Evolutionary conservation across 306 rosid genomes (phyloP).

Genomic region (Potentilla sterilis): DNA sequence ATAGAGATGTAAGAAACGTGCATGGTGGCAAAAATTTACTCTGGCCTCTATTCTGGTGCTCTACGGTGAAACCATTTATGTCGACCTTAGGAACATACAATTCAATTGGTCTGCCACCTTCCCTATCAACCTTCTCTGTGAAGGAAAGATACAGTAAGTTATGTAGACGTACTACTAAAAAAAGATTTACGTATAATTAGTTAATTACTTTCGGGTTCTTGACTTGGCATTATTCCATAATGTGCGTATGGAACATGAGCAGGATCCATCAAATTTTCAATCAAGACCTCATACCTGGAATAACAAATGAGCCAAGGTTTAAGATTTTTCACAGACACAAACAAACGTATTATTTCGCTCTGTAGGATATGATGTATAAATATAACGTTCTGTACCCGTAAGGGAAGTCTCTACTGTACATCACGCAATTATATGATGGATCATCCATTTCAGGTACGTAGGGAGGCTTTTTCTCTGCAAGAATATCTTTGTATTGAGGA

Average conservation of each 20-base stretch:
- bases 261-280: constrained; percentile 93
- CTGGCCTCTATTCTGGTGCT: constrained; percentile 39
- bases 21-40: constrained; percentile 62
- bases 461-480: background rate
- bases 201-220: background rate
- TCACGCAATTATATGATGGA: constrained; percentile 50
- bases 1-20: constrained; percentile 47
- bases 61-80: constrained; percentile 55
- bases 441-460: constrained; percentile 60
- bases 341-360: too few relatives aligned
- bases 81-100: constrained; percentile 44
- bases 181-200: too few relatives aligned
- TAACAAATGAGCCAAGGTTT: constrained; percentile 1
- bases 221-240: constrained; percentile 53
- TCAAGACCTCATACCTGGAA: constrained; percentile 83
- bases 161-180: constrained; percentile 15
- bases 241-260: constrained; percentile 85
- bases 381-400: constrained; percentile 14
- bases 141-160: constrained; percentile 16
- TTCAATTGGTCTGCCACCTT: constrained; percentile 94
- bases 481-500: background rate
- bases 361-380: too few relatives aligned
- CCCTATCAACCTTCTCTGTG: constrained; percentile 76
- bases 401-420: constrained; percentile 69
- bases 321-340: too few relatives aligned